Conservation (phyloP, 441 rosid genomes). For the Macaranga tanarius region DNA sequence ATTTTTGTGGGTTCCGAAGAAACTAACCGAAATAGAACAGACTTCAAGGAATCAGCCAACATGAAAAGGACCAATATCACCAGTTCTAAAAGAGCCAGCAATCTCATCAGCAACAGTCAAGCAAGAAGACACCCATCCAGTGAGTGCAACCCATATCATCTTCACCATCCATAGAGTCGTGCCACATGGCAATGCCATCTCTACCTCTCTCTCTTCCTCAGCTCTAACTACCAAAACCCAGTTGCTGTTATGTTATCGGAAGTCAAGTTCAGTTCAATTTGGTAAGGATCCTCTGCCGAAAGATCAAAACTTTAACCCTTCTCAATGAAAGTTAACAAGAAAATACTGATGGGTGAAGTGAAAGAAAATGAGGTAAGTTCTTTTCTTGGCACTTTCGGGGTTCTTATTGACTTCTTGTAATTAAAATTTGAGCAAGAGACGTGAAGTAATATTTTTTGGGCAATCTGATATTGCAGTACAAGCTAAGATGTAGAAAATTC, state of each 20-base stretch:
- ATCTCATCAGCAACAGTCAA: constrained; percentile 82
- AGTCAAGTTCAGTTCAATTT: neutral
- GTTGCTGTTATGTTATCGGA: neutral
- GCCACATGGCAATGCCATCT: constrained; percentile 64
- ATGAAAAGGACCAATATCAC: constrained; percentile 86
- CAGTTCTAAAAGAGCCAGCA: constrained; percentile 67
- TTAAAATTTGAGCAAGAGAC: no score
- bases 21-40: constrained; percentile 7
- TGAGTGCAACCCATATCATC: constrained; percentile 63
- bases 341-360: no score
- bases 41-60: constrained; percentile 49
- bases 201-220: neutral
- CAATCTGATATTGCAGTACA: no score
- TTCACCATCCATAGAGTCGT: constrained; percentile 57
- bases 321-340: neutral
- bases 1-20: neutral
- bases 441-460: neutral
- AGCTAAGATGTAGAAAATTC: no score
- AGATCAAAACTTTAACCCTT: neutral
- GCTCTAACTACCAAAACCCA: neutral
- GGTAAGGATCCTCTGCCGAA: neutral
- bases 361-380: no score
- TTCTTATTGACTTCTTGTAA: no score
- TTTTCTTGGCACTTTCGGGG: no score
- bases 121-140: constrained; percentile 77